Evolutionary conservation across 768 basidiomycete genomes (phyloP).

Genomic region (Phlebiopsis gigantea): DNA sequence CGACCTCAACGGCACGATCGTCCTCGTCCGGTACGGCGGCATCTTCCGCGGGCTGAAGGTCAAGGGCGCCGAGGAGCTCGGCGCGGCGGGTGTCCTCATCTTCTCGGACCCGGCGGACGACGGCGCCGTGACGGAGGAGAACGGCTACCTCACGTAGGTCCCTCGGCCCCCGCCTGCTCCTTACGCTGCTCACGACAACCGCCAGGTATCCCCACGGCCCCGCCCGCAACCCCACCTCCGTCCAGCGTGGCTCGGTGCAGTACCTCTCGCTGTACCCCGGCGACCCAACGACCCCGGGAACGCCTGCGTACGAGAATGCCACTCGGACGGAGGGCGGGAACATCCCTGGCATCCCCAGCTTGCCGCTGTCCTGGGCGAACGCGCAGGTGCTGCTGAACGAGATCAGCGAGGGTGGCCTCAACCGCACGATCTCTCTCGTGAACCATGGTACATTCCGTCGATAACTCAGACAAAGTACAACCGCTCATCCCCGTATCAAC

Average conservation of each 20-base stretch:
- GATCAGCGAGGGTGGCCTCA: constrained; percentile 37
- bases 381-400: constrained; percentile 55
- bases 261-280: constrained; percentile 56
- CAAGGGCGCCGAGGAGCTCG: constrained; percentile 77
- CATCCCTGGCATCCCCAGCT: constrained; percentile 71
- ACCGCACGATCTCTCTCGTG: constrained; percentile 44
- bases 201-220: constrained; percentile 78
- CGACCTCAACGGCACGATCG: constrained; percentile 73
- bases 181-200: neutral
- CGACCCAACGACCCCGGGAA: constrained; percentile 84
- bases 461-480: neutral
- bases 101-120: constrained; percentile 87
- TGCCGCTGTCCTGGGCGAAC: constrained; percentile 89
- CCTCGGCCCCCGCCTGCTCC: neutral
- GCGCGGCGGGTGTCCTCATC: constrained; percentile 73
- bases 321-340: constrained; percentile 57
- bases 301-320: constrained; percentile 80
- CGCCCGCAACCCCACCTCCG: constrained; percentile 77
- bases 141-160: constrained; percentile 60
- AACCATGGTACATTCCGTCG: constrained; percentile 42
- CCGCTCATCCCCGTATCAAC: neutral
- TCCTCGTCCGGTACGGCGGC: constrained; percentile 70
- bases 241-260: constrained; percentile 84
- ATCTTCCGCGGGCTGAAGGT: constrained; percentile 87
- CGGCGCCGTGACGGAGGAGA: constrained; percentile 67